Conservation (phyloP, 495 filamentous ascomycete species). For the Darksidea phi region DNA sequence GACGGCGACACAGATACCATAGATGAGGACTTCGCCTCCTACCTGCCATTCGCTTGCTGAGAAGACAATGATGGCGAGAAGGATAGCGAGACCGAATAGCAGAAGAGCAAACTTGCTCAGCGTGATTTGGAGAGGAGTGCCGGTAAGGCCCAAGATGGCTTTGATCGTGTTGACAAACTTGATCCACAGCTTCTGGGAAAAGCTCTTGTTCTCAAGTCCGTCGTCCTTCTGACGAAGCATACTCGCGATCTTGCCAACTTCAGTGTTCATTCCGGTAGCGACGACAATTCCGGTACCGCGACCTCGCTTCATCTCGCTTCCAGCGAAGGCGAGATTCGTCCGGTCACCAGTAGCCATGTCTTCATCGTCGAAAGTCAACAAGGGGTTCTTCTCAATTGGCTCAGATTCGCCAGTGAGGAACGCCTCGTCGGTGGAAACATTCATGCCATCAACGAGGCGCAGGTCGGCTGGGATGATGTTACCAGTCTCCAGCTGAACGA, state of each 20-base stretch:
- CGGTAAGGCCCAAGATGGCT: slow-evolving; percentile 63
- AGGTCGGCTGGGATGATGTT: slow-evolving; percentile 69
- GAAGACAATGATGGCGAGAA: slow-evolving; percentile 69
- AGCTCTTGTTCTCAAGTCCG: slow-evolving; percentile 26
- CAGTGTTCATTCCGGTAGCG: slow-evolving; percentile 65
- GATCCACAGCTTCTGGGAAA: slow-evolving; percentile 42
- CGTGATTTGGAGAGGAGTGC: slow-evolving; percentile 67
- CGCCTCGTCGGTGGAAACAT: slow-evolving; percentile 69
- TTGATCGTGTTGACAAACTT: slow-evolving; percentile 45
- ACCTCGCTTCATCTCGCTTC: slow-evolving; percentile 65
- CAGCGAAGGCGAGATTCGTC: slow-evolving; percentile 68
- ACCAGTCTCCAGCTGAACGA: slow-evolving; percentile 62
- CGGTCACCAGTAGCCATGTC: slow-evolving; percentile 64
- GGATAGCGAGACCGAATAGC: slow-evolving; percentile 65
- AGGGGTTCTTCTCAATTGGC: slow-evolving; percentile 57
- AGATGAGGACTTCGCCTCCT: slow-evolving; percentile 64
- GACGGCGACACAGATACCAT: slow-evolving; percentile 63
- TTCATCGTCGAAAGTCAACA: slow-evolving; percentile 30
- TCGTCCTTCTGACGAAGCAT: slow-evolving; percentile 54
- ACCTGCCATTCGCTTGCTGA: slow-evolving; percentile 60
- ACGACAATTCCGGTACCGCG: slow-evolving; percentile 64
- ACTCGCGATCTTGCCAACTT: slow-evolving; percentile 67
- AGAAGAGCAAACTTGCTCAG: slow-evolving; percentile 68
- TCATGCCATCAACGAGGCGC: slow-evolving; percentile 62
- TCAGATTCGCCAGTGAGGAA: slow-evolving; percentile 74